phyloP scores from a whole-genome alignment of 2,329 filamentous ascomycete genomes.

The Juglanconis sp. region DNA sequence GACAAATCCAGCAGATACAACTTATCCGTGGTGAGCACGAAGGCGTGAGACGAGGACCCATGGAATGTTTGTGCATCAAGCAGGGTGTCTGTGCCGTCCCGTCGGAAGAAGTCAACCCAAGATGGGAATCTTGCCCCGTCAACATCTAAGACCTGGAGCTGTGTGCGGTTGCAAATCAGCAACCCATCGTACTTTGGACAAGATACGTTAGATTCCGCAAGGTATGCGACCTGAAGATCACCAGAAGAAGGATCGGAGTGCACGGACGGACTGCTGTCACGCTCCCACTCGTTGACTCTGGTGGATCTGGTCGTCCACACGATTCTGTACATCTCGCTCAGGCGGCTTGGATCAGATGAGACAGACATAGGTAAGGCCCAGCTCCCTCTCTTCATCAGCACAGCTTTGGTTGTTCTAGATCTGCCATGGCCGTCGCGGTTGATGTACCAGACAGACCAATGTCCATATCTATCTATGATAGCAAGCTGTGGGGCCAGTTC shows the following conservation, averaged over 20 bases:
- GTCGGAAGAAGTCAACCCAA: conserved; percentile 21
- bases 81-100: conserved; percentile 40
- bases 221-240: neutral
- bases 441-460: conserved; percentile 68
- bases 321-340: conserved; percentile 39
- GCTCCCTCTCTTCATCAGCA: conserved; percentile 20
- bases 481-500: conserved; percentile 59
- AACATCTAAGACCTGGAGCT: conserved; percentile 13
- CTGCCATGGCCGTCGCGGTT: conserved; percentile 32
- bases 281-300: conserved; percentile 22
- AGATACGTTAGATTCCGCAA: neutral
- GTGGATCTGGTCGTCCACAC: conserved; percentile 29
- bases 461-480: conserved; percentile 61
- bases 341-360: conserved; percentile 28
- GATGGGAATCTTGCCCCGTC: conserved; percentile 4
- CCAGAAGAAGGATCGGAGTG: neutral
- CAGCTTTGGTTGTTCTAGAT: conserved; percentile 32
- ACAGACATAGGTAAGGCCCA: conserved; percentile 18
- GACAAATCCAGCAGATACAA: conserved; percentile 47
- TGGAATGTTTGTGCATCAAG: conserved; percentile 54
- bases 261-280: conserved; percentile 13
- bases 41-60: conserved; percentile 44
- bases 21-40: conserved; percentile 55
- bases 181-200: conserved; percentile 7
- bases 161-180: conserved; percentile 12